These are phyloP conservation scores for Mortierella hygrophila DNA, from an alignment of 192 early-diverging fungal genomes.

Conservation along the genomic window DNA sequence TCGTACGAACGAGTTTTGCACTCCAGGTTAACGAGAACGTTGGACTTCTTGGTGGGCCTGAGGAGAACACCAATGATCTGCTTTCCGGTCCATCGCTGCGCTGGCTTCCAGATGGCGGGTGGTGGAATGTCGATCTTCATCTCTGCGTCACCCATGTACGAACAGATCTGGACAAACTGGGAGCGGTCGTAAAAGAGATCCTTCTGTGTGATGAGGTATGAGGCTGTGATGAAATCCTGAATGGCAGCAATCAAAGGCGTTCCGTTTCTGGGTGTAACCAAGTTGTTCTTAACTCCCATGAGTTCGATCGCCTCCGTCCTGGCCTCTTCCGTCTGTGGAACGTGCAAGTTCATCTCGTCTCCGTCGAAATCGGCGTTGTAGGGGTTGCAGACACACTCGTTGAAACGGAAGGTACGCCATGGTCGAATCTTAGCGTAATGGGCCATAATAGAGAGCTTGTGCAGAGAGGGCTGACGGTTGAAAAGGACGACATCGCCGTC, in stretches of 20 bases:
- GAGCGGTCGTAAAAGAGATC: slow-evolving; percentile 96
- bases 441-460: slow-evolving; percentile 97
- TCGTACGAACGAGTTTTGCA: slow-evolving; percentile 85
- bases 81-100: slow-evolving; percentile 95
- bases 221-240: slow-evolving; percentile 99
- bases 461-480: slow-evolving; percentile 98
- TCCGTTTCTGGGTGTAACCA: slow-evolving; percentile 98
- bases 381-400: slow-evolving; percentile 99
- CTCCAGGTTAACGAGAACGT: slow-evolving; percentile 88
- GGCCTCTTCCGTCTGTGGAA: slow-evolving; percentile 99
- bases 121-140: slow-evolving; percentile 92
- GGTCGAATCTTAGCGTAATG: slow-evolving; percentile 86
- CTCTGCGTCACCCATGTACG: slow-evolving; percentile 90
- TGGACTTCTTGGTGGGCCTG: slow-evolving; percentile 80
- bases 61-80: slow-evolving; percentile 93
- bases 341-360: slow-evolving; percentile 99
- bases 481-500: slow-evolving; percentile 98
- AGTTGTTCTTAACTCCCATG: slow-evolving; percentile 97
- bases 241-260: slow-evolving; percentile 99
- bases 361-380: slow-evolving; percentile 99
- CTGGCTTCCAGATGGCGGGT: slow-evolving; percentile 92
- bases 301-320: slow-evolving; percentile 95
- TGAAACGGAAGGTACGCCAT: slow-evolving; percentile 99
- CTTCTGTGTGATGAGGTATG: slow-evolving; percentile 93
- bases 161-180: slow-evolving; percentile 93